Evolutionary conservation across 257 asterid genomes (phyloP).

Genomic region (Misopates orontium): DNA sequence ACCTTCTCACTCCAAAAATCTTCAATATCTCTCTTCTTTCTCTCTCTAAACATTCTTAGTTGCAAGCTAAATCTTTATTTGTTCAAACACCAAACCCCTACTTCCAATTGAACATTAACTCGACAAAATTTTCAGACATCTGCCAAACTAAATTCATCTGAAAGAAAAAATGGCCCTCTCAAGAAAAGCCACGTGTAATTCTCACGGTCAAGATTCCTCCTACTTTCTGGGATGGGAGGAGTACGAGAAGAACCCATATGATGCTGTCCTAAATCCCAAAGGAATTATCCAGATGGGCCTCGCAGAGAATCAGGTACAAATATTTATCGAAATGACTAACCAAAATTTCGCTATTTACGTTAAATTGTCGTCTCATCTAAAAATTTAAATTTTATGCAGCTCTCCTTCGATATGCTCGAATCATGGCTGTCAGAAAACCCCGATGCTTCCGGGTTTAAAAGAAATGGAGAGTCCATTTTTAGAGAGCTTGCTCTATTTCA

Average conservation of each 20-base stretch:
- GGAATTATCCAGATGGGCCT: constrained; percentile 76
- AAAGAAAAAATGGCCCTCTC: constrained; percentile 42
- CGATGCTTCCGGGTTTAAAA: constrained; percentile 48
- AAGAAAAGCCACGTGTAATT: constrained; percentile 50
- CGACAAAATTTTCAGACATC: neutral
- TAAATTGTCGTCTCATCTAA: neutral
- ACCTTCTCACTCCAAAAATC: constrained; percentile 18
- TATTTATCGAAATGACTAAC: neutral
- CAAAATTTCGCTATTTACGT: neutral
- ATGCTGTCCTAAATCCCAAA: constrained; percentile 43
- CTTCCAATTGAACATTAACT: neutral
- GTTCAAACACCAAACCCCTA: too few relatives aligned
- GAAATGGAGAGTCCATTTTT: constrained; percentile 50
- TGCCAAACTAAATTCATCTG: neutral
- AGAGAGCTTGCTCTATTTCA: constrained; percentile 65
- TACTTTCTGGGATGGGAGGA: constrained; percentile 71
- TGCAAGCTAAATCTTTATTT: too few relatives aligned
- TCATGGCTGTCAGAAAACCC: constrained; percentile 50
- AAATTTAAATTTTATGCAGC: constrained; percentile 30
- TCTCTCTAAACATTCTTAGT: constrained; percentile 10
- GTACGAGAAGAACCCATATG: constrained; percentile 63
- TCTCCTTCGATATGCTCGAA: constrained; percentile 51
- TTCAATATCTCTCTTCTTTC: neutral
- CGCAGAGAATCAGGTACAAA: constrained; percentile 54
- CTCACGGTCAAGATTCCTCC: constrained; percentile 69